Percentiles rank a stretch among this genome's conserved stretches.
phyloP scores from a whole-genome alignment of 129 eudicot genomes.

The Pseudognaphalium luteoalbum region DNA sequence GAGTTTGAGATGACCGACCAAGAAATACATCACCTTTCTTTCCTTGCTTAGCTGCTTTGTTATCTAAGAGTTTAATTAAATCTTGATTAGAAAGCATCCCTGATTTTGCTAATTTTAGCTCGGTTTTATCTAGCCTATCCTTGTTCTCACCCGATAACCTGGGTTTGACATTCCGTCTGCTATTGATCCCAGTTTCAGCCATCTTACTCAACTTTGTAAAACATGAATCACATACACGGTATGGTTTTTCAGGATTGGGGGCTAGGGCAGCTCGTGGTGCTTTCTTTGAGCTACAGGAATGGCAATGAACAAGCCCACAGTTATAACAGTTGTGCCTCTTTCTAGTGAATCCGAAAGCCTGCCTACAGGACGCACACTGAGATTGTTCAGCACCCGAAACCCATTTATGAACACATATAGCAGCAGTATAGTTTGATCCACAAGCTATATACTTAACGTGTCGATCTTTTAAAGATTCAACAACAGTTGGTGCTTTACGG shows the following conservation, averaged over 20 bases:
- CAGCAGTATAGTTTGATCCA: constrained; percentile 85
- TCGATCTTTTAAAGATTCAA: constrained; percentile 78
- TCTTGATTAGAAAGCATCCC: constrained; percentile 69
- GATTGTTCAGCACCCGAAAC: constrained; percentile 94
- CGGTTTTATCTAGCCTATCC: constrained; percentile 78
- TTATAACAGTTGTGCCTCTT: constrained; percentile 92
- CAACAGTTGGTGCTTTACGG: constrained; percentile 71
- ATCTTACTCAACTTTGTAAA: constrained; percentile 64
- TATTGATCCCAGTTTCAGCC: constrained; percentile 53
- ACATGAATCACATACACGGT: constrained; percentile 95
- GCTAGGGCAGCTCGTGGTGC: constrained; percentile 84
- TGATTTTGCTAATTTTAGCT: constrained; percentile 62
- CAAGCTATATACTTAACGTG: constrained; percentile 78
- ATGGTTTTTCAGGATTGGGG: constrained; percentile 85
- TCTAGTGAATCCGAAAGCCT: constrained; percentile 92
- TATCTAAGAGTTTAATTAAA: constrained; percentile 77
- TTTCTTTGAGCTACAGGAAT: constrained; percentile 86
- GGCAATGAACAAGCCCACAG: constrained; percentile 94
- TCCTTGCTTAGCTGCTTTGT: constrained; percentile 83
- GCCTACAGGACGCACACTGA: constrained; percentile 92
- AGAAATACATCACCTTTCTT: constrained; percentile 62
- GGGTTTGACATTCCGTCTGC: constrained; percentile 60
- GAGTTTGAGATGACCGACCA: constrained; percentile 55
- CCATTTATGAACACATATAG: constrained; percentile 97
- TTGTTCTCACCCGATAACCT: constrained; percentile 92